Evolutionary conservation across 768 basidiomycete species (phyloP).

Genomic region (Phylloporus arenicola): DNA sequence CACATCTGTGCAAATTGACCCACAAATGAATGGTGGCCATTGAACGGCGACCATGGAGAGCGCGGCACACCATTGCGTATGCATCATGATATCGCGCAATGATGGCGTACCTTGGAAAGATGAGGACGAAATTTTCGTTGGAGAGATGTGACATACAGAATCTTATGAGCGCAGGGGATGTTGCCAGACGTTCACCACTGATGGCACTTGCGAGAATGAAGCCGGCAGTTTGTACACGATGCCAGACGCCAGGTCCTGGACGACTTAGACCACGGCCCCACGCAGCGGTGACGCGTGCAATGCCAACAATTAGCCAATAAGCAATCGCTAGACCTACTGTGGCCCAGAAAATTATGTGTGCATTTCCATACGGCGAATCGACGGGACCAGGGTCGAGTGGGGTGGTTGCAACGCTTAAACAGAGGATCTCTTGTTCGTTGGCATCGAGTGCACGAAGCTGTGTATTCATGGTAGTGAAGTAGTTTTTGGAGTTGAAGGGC

Average conservation of each 20-base stretch:
- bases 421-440: conserved; percentile 73
- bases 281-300: conserved; percentile 77
- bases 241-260: conserved; percentile 58
- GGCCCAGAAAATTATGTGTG: conserved; percentile 64
- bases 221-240: conserved; percentile 74
- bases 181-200: conserved; percentile 83
- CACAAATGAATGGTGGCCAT: conserved; percentile 92
- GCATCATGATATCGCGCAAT: conserved; percentile 85
- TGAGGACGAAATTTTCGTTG: conserved; percentile 11
- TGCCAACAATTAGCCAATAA: conserved; percentile 79
- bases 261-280: conserved; percentile 68
- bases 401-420: conserved; percentile 73
- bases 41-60: conserved; percentile 91
- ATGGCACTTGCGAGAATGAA: conserved; percentile 90
- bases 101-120: conserved; percentile 73
- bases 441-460: conserved; percentile 87
- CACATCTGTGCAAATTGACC: conserved; percentile 25
- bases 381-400: conserved; percentile 59
- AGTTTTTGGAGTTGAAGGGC: conserved; percentile 57
- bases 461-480: conserved; percentile 80
- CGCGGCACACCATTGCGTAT: conserved; percentile 88
- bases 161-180: conserved; percentile 79
- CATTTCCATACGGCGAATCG: conserved; percentile 58
- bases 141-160: conserved; percentile 58
- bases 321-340: conserved; percentile 68